Evolutionary conservation across 2,329 filamentous ascomycete species (phyloP).

Genomic region (Paraconiothyrium sp.): DNA sequence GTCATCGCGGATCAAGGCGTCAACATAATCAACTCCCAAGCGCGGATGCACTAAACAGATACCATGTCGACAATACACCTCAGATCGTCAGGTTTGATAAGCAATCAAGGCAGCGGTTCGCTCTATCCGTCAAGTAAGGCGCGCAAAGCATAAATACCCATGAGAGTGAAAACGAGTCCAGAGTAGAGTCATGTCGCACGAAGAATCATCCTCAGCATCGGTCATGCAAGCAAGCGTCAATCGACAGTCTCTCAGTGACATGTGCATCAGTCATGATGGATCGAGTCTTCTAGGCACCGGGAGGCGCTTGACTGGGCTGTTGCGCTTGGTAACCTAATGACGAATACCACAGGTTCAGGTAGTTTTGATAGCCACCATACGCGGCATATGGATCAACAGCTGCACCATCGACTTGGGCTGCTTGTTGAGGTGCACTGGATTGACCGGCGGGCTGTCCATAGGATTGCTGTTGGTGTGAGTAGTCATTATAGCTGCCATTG

Average conservation of each 20-base stretch:
- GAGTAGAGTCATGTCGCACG: slow-evolving; percentile 36
- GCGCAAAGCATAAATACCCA: slow-evolving; percentile 17
- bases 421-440: slow-evolving; percentile 38
- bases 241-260: slow-evolving; percentile 47
- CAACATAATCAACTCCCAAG: not conserved
- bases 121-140: slow-evolving; percentile 2
- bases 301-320: slow-evolving; percentile 40
- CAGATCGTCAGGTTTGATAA: not conserved
- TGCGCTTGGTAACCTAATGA: slow-evolving; percentile 65
- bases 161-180: slow-evolving; percentile 3
- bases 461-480: slow-evolving; percentile 58
- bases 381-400: slow-evolving; percentile 70
- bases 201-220: slow-evolving; percentile 37
- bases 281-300: slow-evolving; percentile 45
- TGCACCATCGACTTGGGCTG: slow-evolving; percentile 60
- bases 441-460: slow-evolving; percentile 48
- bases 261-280: slow-evolving; percentile 46
- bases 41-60: not conserved
- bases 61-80: not conserved
- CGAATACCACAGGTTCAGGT: slow-evolving; percentile 83
- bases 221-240: slow-evolving; percentile 52
- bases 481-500: slow-evolving; percentile 51
- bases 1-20: not conserved
- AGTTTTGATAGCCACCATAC: slow-evolving; percentile 85
- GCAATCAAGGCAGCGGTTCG: not conserved